Conservation (phyloP, 805 yeast genomes). For the Clavispora phyllophila region DNA sequence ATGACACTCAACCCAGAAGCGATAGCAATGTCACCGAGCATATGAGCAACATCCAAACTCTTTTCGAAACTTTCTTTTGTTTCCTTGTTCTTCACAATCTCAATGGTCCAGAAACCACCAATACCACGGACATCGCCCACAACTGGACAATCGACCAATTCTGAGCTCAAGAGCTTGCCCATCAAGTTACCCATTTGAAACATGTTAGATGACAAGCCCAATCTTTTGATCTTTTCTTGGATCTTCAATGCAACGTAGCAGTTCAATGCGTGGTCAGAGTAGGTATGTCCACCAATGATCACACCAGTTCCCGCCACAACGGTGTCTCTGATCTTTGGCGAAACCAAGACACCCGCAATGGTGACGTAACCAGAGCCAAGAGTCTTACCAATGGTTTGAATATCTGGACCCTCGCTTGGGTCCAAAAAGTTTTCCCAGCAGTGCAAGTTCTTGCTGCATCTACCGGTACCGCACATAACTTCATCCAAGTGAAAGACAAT, state of each 20-base stretch:
- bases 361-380: conserved; percentile 29
- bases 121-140: conserved; percentile 60
- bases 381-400: conserved; percentile 29
- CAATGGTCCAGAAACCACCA: conserved; percentile 56
- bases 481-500: conserved; percentile 46
- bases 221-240: conserved; percentile 27
- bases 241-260: conserved; percentile 24
- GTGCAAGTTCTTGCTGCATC: conserved; percentile 26
- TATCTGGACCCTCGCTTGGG: conserved; percentile 23
- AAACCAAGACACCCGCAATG: conserved; percentile 26
- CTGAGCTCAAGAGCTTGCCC: conserved; percentile 26
- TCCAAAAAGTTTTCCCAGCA: conserved; percentile 28
- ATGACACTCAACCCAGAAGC: conserved; percentile 42
- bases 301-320: conserved; percentile 17
- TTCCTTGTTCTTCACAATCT: conserved; percentile 46
- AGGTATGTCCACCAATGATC: conserved; percentile 23
- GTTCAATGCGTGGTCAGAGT: conserved; percentile 23
- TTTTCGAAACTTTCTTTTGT: conserved; percentile 46
- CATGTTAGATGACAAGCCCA: conserved; percentile 36
- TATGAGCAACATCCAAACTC: conserved; percentile 30
- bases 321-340: conserved; percentile 21
- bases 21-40: conserved; percentile 25
- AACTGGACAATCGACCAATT: conserved; percentile 6
- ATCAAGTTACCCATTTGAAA: conserved; percentile 39
- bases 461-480: conserved; percentile 53